These are phyloP conservation scores for Aaosphaeria pasadenensis DNA, from an alignment of 2,329 filamentous ascomycete genomes.

Conservation along the genomic window DNA sequence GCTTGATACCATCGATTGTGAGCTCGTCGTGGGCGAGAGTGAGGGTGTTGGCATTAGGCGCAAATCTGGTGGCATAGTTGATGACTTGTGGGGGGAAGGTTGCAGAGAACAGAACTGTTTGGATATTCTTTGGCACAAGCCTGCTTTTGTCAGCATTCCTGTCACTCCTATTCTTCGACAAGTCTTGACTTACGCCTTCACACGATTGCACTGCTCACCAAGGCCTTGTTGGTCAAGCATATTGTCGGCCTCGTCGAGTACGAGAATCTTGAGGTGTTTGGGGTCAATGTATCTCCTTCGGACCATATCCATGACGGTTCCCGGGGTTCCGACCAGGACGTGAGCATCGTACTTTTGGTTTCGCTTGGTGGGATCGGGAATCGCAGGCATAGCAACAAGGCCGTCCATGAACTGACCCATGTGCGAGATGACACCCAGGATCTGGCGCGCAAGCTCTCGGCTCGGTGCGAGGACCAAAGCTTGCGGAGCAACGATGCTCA, in stretches of 20 bases:
- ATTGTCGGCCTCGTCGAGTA: slow-evolving; percentile 96
- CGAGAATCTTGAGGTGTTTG: slow-evolving; percentile 72
- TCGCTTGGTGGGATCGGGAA: slow-evolving; percentile 72
- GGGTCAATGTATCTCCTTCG: slow-evolving; percentile 72
- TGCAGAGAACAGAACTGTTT: slow-evolving; percentile 92
- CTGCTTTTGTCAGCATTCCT: slow-evolving; percentile 46
- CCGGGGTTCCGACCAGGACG: slow-evolving; percentile 88
- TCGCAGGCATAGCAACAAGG: slow-evolving; percentile 74
- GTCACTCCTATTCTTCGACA: not conserved
- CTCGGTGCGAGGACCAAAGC: slow-evolving; percentile 87
- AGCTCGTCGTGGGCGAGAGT: slow-evolving; percentile 87
- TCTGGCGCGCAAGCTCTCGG: slow-evolving; percentile 92
- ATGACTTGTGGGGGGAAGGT: slow-evolving; percentile 87
- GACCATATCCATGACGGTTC: slow-evolving; percentile 86
- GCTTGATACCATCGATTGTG: slow-evolving; percentile 94
- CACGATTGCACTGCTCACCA: slow-evolving; percentile 89
- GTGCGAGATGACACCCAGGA: slow-evolving; percentile 75
- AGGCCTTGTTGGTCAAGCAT: slow-evolving; percentile 96
- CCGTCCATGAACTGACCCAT: slow-evolving; percentile 83
- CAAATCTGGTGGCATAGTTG: slow-evolving; percentile 78
- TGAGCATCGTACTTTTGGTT: slow-evolving; percentile 69
- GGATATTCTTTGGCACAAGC: slow-evolving; percentile 69
- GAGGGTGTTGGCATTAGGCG: slow-evolving; percentile 80
- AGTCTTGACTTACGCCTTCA: slow-evolving; percentile 65
- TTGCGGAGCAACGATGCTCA: slow-evolving; percentile 69